Conservation (phyloP, 2,329 filamentous ascomycete species). For the Trichoderma sp. region DNA sequence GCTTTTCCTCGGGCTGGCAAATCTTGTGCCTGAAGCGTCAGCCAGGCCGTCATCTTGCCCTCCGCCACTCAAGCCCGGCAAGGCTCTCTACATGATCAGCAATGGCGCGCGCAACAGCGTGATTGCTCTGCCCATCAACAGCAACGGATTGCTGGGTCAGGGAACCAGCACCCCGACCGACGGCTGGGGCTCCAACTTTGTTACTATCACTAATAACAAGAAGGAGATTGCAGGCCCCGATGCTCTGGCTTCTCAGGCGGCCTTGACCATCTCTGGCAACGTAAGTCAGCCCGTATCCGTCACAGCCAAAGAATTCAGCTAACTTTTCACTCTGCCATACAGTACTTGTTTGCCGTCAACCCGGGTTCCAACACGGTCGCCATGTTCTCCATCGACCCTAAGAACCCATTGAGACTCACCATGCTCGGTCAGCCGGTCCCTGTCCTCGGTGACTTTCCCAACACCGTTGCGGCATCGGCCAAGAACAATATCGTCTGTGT, state of each 20-base stretch:
- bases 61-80: conserved; percentile 24
- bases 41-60: neutral
- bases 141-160: conserved; percentile 46
- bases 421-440: conserved; percentile 43
- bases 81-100: conserved; percentile 56
- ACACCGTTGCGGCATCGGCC: conserved; percentile 48
- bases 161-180: conserved; percentile 46
- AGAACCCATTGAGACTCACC: conserved; percentile 44
- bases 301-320: neutral
- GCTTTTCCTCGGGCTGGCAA: neutral
- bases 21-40: neutral
- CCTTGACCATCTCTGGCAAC: conserved; percentile 48
- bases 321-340: neutral
- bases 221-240: conserved; percentile 46
- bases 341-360: conserved; percentile 55
- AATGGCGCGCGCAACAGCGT: conserved; percentile 52
- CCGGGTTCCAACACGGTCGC: conserved; percentile 52
- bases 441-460: conserved; percentile 52
- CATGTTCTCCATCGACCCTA: conserved; percentile 45
- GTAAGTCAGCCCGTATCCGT: conserved; percentile 36
- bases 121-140: conserved; percentile 47
- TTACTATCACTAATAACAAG: conserved; percentile 36
- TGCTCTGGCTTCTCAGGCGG: conserved; percentile 50
- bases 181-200: conserved; percentile 43
- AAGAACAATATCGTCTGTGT: conserved; percentile 47